Conservation (phyloP, 2,329 filamentous ascomycete species). For the Cladorrhinum sp. region DNA sequence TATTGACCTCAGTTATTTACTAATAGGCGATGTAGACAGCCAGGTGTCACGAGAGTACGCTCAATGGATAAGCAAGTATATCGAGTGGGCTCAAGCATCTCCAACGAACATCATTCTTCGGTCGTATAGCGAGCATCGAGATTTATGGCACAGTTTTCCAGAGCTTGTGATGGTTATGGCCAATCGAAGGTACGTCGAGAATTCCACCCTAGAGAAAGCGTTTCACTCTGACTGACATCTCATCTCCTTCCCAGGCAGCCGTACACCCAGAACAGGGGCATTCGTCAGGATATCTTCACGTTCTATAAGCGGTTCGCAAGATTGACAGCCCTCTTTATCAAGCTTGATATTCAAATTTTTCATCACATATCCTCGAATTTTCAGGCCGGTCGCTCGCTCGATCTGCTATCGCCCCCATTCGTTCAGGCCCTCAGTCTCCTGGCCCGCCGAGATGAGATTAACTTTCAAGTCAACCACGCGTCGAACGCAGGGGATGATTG, state of each 20-base stretch:
- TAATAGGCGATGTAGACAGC: constrained; percentile 36
- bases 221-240: not conserved
- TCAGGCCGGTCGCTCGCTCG: constrained; percentile 33
- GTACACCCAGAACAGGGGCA: constrained; percentile 24
- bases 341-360: constrained; percentile 45
- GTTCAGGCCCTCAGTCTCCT: constrained; percentile 44
- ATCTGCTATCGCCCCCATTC: constrained; percentile 44
- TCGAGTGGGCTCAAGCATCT: constrained; percentile 39
- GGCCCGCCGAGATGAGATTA: constrained; percentile 34
- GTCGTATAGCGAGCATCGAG: constrained; percentile 42
- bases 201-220: not conserved
- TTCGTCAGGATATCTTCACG: constrained; percentile 34
- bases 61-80: constrained; percentile 50
- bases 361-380: constrained; percentile 26
- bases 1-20: constrained; percentile 25
- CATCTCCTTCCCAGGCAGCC: constrained; percentile 5
- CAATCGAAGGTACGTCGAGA: constrained; percentile 22
- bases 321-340: constrained; percentile 51
- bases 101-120: constrained; percentile 38
- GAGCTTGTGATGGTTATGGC: constrained; percentile 42
- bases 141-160: constrained; percentile 54
- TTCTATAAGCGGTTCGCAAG: constrained; percentile 45
- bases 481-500: constrained; percentile 23
- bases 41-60: constrained; percentile 43
- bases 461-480: constrained; percentile 13